Evolutionary conservation across 225 moss, liverwort and hornwort genomes (phyloP).

Genomic region (Ulota crispa): DNA sequence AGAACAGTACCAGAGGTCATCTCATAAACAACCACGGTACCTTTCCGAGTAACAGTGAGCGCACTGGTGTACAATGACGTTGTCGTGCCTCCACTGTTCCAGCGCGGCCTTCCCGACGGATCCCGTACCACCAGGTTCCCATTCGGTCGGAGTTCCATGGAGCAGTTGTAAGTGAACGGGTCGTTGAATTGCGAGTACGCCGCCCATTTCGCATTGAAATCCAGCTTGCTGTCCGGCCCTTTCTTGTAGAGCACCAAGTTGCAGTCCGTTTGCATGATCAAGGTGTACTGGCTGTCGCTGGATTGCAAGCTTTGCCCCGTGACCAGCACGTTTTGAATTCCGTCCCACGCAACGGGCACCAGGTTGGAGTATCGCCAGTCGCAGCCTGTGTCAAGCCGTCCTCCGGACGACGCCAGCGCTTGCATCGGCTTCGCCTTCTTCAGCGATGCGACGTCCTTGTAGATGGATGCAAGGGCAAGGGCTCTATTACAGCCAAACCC

Average conservation of each 20-base stretch:
- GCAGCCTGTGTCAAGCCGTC: slow-evolving; percentile 15
- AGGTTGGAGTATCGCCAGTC: slow-evolving; percentile 46
- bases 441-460: slow-evolving; percentile 21
- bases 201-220: slow-evolving; percentile 44
- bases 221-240: slow-evolving; percentile 13
- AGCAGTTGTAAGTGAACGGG: slow-evolving; percentile 37
- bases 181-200: slow-evolving; percentile 29
- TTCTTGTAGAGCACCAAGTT: slow-evolving; percentile 45
- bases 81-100: slow-evolving; percentile 31
- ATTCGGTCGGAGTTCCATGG: slow-evolving; percentile 28
- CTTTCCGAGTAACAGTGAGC: slow-evolving; percentile 18
- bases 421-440: not conserved
- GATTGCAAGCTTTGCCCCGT: slow-evolving; percentile 34
- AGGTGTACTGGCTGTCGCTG: not conserved
- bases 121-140: slow-evolving; percentile 43
- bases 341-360: slow-evolving; percentile 34
- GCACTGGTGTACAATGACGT: not conserved
- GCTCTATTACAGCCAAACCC: not conserved
- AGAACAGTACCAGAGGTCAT: slow-evolving; percentile 31
- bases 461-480: not conserved
- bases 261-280: slow-evolving; percentile 45
- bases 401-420: not conserved
- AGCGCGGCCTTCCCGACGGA: slow-evolving; percentile 2
- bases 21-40: slow-evolving; percentile 32
- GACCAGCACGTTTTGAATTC: slow-evolving; percentile 34